Base-by-base conservation (phyloP, 208 protist genomes). In the Tritrichomonas foetus region DNA sequence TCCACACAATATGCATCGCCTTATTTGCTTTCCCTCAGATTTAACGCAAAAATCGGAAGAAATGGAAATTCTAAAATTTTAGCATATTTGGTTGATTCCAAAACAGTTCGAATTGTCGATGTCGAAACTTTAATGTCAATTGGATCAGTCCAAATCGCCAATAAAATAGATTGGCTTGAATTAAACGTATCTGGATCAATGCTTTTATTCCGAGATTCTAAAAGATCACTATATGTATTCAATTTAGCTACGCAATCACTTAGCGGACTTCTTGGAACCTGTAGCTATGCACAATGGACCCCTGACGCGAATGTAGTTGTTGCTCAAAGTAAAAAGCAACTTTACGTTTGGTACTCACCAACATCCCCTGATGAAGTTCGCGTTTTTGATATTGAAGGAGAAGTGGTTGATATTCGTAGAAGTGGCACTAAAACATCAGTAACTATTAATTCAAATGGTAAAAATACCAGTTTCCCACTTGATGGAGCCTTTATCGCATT, bases 181-280 rank as follows among this genome's bases (percentile, higher is more conserved):
- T 36, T 82, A 25, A 82, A 82, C 25, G 74, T 82, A 50, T 82
- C 74, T 9, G 74, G 74, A 50, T 50, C 74, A 82, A 82, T 82
- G 74, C 50, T 82, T 20, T 36, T 82, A 5, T 82, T 82, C 41
- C 47, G 74, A 82, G 74, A 82, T 44, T 47, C 74, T 14, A 82
- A 82, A 36, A 25, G 74, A 25, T 50, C 33, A 49, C 41, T 82
- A 1, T 82, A 82, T 36, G 20, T 82, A 25, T 82, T 50, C 41
- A 82, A 82, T 30, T n/a, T 82, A 8, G 74, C n/a, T 20, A 33
- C 74, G 30, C 3, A 36, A 9, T 20, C 47, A 20, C 30, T 82
- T 20, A 82, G 50, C 30, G 74, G 74, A 5, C 13, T 82, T 33
- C 30, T 82, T 20, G 50, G 50, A 9, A 20, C 41, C 25, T 82